Base-by-base conservation (phyloP, 306 rosid genomes). In the Trifolium repens region DNA sequence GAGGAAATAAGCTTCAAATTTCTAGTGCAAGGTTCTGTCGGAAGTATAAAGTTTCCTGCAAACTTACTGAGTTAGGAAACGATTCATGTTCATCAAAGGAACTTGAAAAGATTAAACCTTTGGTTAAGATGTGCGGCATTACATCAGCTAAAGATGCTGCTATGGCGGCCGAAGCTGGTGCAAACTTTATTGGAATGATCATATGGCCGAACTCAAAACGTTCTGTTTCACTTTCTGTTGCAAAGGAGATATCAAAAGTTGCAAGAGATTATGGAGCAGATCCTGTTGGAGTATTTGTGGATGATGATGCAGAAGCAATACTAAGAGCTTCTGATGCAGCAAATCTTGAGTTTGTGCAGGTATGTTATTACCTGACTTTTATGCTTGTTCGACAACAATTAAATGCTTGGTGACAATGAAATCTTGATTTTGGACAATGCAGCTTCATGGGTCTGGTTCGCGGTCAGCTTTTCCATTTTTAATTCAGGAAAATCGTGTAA, bases 241-340 rank as follows among this genome's bases (percentile, higher is more conserved):
- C 99, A 47, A 94, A 86, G 85, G 97, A 94, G 87, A 94, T 94
- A 80, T 88, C 99, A 6, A 92, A 82, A 79, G 85, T 87, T 73
- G 96, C 97, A 26, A 89, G 96, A 73, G 88, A 86, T 54, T 80
- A 81, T 61, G 97, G 92, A 64, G 96, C 97, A 64, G 73, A 81
- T 72, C 97, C 99, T 9, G 99, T 94, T 61, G 98, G 99, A 40
- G 99, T 92, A 70, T 94, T 92, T 82, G 99, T 92, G 27, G 91
- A 94, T 66, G 97, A 94, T 71, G 90, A 89, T 75, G 76, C 80
- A 1, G 88, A 91, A 54, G 92, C 96, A 49, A 90, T 94, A 76
- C 80, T 75, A 73, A 87, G 88, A 77, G 93, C 86, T 30, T 85
- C 93, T 49, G 86, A 89, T 72, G 87, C 87, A 65, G 69, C 93